Conservation (phyloP, 176 grass and related monocot genomes). For the bread wheat (Triticum aestivum) region DNA sequence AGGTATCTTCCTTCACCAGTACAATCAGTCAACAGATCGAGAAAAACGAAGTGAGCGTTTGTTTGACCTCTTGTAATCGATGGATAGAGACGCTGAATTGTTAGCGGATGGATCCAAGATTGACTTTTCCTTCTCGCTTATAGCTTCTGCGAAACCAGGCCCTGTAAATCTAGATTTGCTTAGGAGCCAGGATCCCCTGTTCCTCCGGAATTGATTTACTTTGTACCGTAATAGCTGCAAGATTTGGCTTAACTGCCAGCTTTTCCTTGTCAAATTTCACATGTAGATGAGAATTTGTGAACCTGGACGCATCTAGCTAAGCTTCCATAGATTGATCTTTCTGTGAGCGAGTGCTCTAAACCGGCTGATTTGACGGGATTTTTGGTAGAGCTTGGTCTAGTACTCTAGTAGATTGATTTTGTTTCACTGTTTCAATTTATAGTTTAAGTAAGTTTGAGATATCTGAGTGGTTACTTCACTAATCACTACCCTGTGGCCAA, state of each 20-base stretch:
- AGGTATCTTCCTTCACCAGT: constrained; percentile 37
- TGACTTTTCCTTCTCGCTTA: not conserved
- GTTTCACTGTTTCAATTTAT: not conserved
- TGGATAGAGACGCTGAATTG: not conserved
- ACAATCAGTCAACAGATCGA: not conserved
- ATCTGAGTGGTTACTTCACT: not conserved
- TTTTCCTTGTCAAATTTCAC: not conserved
- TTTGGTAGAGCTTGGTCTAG: not conserved
- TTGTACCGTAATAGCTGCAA: not conserved
- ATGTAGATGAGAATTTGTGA: not conserved
- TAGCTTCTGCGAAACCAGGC: not conserved
- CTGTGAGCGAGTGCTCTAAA: not conserved
- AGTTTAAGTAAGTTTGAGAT: not conserved
- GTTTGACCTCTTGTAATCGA: not conserved
- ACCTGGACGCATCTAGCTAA: not conserved
- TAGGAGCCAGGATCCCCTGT: not conserved
- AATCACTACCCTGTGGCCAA: not conserved
- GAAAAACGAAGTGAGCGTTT: not conserved
- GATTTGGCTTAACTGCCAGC: not conserved
- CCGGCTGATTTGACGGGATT: not conserved
- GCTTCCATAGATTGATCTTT: not conserved
- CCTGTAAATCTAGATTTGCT: not conserved
- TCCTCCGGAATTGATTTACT: not conserved
- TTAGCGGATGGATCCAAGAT: not conserved
- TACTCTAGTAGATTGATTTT: not conserved